Base-by-base conservation (phyloP, 2,329 filamentous ascomycete genomes). In the Cladosporium oxysporum region DNA sequence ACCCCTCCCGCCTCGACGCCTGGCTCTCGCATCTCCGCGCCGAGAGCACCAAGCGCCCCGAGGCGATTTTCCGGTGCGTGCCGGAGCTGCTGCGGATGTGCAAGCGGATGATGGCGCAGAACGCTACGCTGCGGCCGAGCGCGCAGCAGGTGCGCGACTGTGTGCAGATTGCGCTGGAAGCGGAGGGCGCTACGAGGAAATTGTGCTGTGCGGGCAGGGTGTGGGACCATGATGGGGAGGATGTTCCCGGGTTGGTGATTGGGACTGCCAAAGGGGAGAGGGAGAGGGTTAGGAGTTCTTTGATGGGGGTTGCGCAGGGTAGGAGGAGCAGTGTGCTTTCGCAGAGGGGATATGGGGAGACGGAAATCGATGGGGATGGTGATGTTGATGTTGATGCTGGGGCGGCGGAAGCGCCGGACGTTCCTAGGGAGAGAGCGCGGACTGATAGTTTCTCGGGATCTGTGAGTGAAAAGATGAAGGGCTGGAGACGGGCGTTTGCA, bases 1-100 rank as follows among this genome's bases (percentile, higher is more conserved):
- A 92, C 70, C 80, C 90, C 1, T 83, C 85, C 18, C 89, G 90
- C 75, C 83, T 92, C 2, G 85, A 90, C 68, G 82, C 82, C 16
- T 93, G 90, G 90, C 89, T 91, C 80, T 79, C 86, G 85, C 6
- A 76, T 70, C 66, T 76, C 1, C 64, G 71, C 23, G 69, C 71
- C 7, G 74, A 75, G 31, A 72, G 70, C 47, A 64, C 66, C 37
- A 52, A 66, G 10, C 67, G 69, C 18, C 64, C 72, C 68, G 69
- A 71, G n/a, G 64, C 65, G 10, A n/a, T 81, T 76, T 75, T 69
- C 47, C 75, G 77, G 6, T 79, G 77, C 14, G 69, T 83, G 2
- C 79, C 79, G 4, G 75, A 76, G 12, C 73, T 83, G 8, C 62
- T 83, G 37, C 69, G 71, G 6, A 66, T 83, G n/a, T 69, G 82